phyloP scores from a whole-genome alignment of 2,329 filamentous ascomycete species.

The Pseudocercospora fijiensis region DNA sequence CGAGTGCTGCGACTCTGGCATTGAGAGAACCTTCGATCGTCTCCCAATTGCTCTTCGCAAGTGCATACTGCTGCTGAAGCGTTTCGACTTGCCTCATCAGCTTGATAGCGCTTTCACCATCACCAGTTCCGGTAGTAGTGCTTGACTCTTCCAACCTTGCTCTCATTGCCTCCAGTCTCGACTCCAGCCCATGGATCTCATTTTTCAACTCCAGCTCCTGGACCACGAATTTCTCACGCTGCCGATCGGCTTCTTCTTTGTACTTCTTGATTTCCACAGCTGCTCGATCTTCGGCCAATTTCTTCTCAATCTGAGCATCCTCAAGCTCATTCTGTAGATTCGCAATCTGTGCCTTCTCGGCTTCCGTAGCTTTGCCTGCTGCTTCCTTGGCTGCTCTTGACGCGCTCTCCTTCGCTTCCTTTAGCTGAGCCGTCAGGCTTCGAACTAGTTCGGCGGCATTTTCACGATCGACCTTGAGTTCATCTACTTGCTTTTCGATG shows the following conservation, averaged over 20 bases:
- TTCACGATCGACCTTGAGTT: conserved; percentile 36
- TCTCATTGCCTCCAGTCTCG: conserved; percentile 84
- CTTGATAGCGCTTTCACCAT: conserved; percentile 63
- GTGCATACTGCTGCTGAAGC: conserved; percentile 88
- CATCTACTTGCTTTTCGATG: conserved; percentile 49
- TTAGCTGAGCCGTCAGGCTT: conserved; percentile 68
- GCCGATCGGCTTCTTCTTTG: conserved; percentile 69
- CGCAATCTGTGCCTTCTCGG: conserved; percentile 58
- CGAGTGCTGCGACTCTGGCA: conserved; percentile 71
- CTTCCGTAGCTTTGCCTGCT: conserved; percentile 66
- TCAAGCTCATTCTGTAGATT: conserved; percentile 65
- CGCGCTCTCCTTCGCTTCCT: conserved; percentile 64
- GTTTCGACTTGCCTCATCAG: conserved; percentile 92
- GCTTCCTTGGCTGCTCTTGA: conserved; percentile 66
- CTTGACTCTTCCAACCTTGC: conserved; percentile 84
- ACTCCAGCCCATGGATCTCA: conserved; percentile 76
- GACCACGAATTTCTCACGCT: conserved; percentile 66
- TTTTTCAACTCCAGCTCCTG: conserved; percentile 74
- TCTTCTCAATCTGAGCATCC: conserved; percentile 70
- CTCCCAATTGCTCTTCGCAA: conserved; percentile 96
- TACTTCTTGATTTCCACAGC: conserved; percentile 69
- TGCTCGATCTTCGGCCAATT: conserved; percentile 68
- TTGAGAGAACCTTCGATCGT: conserved; percentile 86
- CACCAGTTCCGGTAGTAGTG: conserved; percentile 53
- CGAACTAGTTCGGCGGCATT: conserved; percentile 60